A percentile compares a stretch with the other conserved stretches of the same genome.
phyloP scores from a whole-genome alignment of 306 rosid genomes.

The Pyrus pyrifolia region DNA sequence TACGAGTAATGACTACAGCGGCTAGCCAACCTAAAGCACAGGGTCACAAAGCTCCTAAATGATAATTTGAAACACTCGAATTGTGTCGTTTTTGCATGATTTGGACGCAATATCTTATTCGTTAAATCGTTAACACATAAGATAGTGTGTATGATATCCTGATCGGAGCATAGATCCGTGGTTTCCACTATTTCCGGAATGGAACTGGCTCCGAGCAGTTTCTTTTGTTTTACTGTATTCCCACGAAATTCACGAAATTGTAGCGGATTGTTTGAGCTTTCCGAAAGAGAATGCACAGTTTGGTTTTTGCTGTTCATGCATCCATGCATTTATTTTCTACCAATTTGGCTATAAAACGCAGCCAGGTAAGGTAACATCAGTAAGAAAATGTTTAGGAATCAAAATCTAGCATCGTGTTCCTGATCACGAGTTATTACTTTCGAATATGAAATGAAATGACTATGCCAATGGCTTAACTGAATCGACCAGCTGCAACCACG shows the following conservation, averaged over 20 bases:
- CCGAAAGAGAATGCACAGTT: background rate
- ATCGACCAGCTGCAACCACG: background rate
- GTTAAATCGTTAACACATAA: slow-evolving; percentile 31
- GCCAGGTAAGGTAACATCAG: background rate
- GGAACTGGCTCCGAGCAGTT: background rate
- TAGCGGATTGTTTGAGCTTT: background rate
- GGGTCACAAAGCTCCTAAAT: slow-evolving; percentile 66
- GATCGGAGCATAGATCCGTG: background rate
- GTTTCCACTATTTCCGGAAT: slow-evolving; percentile 11
- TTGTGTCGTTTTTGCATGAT: background rate
- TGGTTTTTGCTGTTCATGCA: background rate
- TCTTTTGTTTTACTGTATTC: background rate
- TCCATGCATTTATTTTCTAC: background rate
- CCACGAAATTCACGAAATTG: background rate
- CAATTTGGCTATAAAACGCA: too few relatives aligned
- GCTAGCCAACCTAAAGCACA: slow-evolving; percentile 70
- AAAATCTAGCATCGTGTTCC: background rate
- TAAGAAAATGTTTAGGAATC: background rate
- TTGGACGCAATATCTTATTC: slow-evolving; percentile 8
- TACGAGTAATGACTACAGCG: slow-evolving; percentile 64
- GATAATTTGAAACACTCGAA: slow-evolving; percentile 3
- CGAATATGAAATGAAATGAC: background rate
- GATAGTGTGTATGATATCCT: background rate
- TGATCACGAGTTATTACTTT: slow-evolving; percentile 9
- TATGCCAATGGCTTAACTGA: background rate